phyloP scores from a whole-genome alignment of 768 basidiomycete species.

The Tulasnella sp. region DNA sequence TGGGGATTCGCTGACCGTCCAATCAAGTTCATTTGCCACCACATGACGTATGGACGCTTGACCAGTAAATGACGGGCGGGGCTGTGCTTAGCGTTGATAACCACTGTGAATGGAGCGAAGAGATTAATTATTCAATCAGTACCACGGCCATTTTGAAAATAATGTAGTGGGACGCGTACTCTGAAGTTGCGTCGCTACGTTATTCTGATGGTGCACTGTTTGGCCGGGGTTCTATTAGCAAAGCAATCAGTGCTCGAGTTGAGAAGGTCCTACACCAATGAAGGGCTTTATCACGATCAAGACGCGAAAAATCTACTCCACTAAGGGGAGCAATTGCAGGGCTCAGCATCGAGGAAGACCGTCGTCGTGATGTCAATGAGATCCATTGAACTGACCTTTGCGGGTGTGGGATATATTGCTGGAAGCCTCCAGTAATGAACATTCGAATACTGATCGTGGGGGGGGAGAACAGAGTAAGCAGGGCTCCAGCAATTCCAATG shows the following conservation, averaged over 20 bases:
- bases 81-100: not conserved
- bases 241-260: too few relatives aligned
- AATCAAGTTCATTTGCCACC: slow-evolving; percentile 13
- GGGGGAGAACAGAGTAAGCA: too few relatives aligned
- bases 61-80: not conserved
- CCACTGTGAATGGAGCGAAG: not conserved
- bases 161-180: not conserved
- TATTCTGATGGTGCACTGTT: slow-evolving; percentile 12
- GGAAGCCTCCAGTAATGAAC: not conserved
- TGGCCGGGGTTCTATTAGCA: too few relatives aligned
- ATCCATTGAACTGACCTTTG: not conserved
- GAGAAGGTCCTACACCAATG: slow-evolving; percentile 15
- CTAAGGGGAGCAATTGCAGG: too few relatives aligned
- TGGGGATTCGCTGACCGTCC: not conserved
- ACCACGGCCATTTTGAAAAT: not conserved
- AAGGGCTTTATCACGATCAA: slow-evolving; percentile 10
- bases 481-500: not conserved
- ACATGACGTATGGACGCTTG: slow-evolving; percentile 10
- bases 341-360: too few relatives aligned
- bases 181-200: slow-evolving; percentile 5
- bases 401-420: not conserved
- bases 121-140: too few relatives aligned
- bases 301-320: slow-evolving; percentile 3
- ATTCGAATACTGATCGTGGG: slow-evolving; percentile 7
- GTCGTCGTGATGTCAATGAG: not conserved